phyloP scores from a whole-genome alignment of 2,329 filamentous ascomycete species.

The Curvularia sp. region DNA sequence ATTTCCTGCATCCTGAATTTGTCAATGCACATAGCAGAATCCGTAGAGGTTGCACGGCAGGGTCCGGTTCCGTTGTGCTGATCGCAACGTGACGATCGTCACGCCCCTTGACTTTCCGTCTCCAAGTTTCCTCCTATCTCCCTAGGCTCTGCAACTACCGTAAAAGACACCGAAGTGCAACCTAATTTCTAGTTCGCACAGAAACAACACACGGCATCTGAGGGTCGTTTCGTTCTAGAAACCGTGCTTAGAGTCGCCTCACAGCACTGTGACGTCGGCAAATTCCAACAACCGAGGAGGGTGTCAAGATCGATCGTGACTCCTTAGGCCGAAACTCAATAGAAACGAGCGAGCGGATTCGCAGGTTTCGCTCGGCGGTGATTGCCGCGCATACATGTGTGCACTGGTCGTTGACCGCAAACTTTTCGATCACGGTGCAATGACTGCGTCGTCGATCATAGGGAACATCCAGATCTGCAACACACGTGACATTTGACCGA shows the following conservation, averaged over 20 bases:
- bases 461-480: constrained; percentile 4
- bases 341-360: neutral
- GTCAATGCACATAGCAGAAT: neutral
- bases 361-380: neutral
- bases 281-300: neutral
- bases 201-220: neutral
- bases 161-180: neutral
- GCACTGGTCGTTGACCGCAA: constrained; percentile 1
- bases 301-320: neutral
- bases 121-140: neutral
- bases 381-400: neutral
- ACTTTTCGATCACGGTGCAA: neutral
- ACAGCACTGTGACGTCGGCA: neutral
- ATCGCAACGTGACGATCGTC: neutral
- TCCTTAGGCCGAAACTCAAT: neutral
- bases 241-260: neutral
- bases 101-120: neutral
- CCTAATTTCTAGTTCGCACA: neutral
- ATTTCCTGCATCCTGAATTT: neutral
- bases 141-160: neutral
- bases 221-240: neutral
- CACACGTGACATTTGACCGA: constrained; percentile 6
- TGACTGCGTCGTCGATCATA: constrained; percentile 7
- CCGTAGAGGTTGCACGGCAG: neutral
- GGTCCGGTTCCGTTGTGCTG: neutral